Evolutionary conservation across 495 filamentous ascomycete species (phyloP).

Genomic region (Baudoinia panamericana): DNA sequence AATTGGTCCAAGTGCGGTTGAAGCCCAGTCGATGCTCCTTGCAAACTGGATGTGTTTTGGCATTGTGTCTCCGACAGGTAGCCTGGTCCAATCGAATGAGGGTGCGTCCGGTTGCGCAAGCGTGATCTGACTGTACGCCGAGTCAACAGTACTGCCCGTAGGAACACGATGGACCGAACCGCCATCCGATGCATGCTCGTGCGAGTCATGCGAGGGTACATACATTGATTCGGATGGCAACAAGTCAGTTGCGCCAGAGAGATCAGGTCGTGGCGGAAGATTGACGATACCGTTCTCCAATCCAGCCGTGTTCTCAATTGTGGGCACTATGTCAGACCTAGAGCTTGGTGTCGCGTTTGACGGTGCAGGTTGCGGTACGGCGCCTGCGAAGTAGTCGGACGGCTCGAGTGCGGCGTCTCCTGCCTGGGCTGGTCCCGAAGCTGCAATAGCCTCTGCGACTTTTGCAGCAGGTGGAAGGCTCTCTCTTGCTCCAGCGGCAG

Average conservation of each 20-base stretch:
- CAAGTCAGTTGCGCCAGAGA: conserved; percentile 6
- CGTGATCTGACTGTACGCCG: conserved; percentile 8
- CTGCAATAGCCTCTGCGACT: not conserved
- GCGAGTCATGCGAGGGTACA: not conserved
- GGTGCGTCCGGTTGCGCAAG: conserved; percentile 18
- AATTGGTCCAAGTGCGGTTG: conserved; percentile 51
- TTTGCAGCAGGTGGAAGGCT: not conserved
- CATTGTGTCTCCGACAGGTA: conserved; percentile 43
- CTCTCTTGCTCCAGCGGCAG: too few relatives aligned
- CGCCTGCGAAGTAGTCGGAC: conserved; percentile 36
- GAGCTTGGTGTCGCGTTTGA: not conserved
- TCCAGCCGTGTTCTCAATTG: conserved; percentile 6
- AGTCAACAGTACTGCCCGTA: conserved; percentile 28
- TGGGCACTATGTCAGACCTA: conserved; percentile 5
- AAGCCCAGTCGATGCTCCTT: conserved; percentile 49
- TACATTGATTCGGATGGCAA: conserved; percentile 19
- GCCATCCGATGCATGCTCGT: conserved; percentile 18
- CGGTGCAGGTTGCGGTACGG: not conserved
- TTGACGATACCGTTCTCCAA: not conserved
- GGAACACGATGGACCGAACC: conserved; percentile 24
- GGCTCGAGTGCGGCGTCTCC: conserved; percentile 22
- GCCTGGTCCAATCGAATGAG: conserved; percentile 57
- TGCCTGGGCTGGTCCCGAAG: not conserved
- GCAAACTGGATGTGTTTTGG: conserved; percentile 54
- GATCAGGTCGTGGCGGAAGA: not conserved